Evolutionary conservation across 208 protist species (phyloP).

Genomic region (Kentomonas sorsogonicus): DNA sequence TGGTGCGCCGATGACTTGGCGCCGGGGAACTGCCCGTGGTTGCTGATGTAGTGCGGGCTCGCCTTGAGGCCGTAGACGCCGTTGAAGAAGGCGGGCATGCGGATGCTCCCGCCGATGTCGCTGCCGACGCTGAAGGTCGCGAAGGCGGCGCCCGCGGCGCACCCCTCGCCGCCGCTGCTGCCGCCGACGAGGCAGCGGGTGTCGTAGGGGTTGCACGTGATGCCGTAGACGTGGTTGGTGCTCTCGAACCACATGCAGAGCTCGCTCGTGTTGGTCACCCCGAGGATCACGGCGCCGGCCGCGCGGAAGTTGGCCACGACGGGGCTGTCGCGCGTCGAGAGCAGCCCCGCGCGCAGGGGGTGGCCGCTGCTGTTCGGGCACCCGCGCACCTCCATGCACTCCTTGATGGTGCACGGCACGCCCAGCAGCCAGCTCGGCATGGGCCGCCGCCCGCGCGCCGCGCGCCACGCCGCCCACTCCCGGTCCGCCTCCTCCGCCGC

Average conservation of each 20-base stretch:
- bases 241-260: constrained; percentile 89
- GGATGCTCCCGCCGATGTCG: constrained; percentile 89
- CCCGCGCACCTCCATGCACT: constrained; percentile 72
- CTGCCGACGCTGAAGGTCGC: constrained; percentile 81
- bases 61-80: constrained; percentile 88
- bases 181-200: constrained; percentile 77
- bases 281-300: constrained; percentile 88
- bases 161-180: constrained; percentile 82
- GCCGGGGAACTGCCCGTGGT: constrained; percentile 71
- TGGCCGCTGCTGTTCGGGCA: constrained; percentile 80
- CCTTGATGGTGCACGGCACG: constrained; percentile 85
- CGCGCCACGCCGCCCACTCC: constrained; percentile 58
- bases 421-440: constrained; percentile 78
- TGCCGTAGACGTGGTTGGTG: constrained; percentile 86
- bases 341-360: constrained; percentile 35
- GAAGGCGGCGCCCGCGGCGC: constrained; percentile 70
- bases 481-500: constrained; percentile 48
- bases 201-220: constrained; percentile 87
- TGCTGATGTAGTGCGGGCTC: constrained; percentile 79
- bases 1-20: constrained; percentile 67
- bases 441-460: constrained; percentile 22
- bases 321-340: constrained; percentile 54
- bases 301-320: constrained; percentile 81
- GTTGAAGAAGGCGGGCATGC: constrained; percentile 88
- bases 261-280: constrained; percentile 87